Base-by-base conservation (phyloP, 2,329 filamentous ascomycete species). In the Saccharata proteae region DNA sequence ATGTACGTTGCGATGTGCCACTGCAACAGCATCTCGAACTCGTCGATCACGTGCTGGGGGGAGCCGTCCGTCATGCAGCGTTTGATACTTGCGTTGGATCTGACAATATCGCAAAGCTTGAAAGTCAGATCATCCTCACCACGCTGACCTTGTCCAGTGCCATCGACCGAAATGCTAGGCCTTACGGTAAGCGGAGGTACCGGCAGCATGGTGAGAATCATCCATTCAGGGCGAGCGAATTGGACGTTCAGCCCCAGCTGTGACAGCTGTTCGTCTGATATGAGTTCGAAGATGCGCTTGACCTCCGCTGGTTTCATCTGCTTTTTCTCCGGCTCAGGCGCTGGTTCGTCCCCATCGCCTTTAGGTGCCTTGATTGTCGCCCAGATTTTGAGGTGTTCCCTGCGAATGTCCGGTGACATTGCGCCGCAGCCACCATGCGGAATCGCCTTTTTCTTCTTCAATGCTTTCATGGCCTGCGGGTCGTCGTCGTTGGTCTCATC, bases 81-180 rank as follows among this genome's bases (percentile, higher is more conserved):
- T 44, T 82, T 77, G 35, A 98, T 86, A 47, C 93, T 94, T 45
- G 81, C 80, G 61, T 98, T 99, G 46, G 90, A 88, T 43, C 90
- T 85, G 46, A 99, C 90, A 48, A 99, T 94, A 59, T 99, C 90
- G 48, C 86, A 86, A 18, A 99, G 68, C 62, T 99, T 99, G 71
- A 94, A 98, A 0, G 90, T 99, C 70, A 99, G 71, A 67, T 99
- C 92, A 56, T 99, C 90, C 61, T 99, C 90, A 52, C 90, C 90
- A 40, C 90, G 80, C 66, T 88, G 77, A 40, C 90, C 90, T 43
- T 83, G 82, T 32, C 83, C 81, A 25, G 84, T 93, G 31, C 90
- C 86, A 50, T 96, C 92, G 64, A 96, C 88, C 14, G 88, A 92
- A 46, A 98, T 93, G 68, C 85, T 94, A 4, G 90, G 90, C 33